Evolutionary conservation across 306 rosid genomes (phyloP).

Genomic region (Prinsepia uniflora): DNA sequence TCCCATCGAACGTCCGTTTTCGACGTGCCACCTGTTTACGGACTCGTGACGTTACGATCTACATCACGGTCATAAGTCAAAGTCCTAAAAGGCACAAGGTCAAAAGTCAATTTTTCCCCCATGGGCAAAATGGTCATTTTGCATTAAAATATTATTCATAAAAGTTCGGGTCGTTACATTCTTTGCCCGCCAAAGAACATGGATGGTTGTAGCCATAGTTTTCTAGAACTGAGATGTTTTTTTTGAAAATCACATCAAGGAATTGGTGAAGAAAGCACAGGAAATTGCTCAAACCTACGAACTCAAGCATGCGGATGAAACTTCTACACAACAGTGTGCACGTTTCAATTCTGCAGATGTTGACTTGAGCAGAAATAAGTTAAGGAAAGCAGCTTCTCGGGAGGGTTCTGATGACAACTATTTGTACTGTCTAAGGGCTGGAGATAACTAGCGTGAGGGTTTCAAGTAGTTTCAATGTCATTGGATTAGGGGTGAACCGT

Average conservation of each 20-base stretch:
- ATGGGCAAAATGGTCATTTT: no score
- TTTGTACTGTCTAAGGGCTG: slow-evolving; percentile 57
- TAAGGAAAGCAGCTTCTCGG: slow-evolving; percentile 65
- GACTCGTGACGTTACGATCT: no score
- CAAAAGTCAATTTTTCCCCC: no score
- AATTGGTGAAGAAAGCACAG: slow-evolving; percentile 53
- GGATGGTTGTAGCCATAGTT: slow-evolving; percentile 39
- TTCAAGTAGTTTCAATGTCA: slow-evolving; percentile 69
- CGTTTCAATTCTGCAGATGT: slow-evolving; percentile 30
- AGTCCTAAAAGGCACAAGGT: no score
- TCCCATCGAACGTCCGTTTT: no score
- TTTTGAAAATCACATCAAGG: slow-evolving; percentile 28
- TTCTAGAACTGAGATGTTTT: slow-evolving; percentile 55
- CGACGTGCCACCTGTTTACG: no score
- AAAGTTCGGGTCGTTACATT: no score
- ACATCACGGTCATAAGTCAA: no score
- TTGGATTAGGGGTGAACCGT: slow-evolving; percentile 83
- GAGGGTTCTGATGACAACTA: slow-evolving; percentile 49
- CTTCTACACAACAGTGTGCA: slow-evolving; percentile 32
- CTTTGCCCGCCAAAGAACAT: slow-evolving; percentile 46
- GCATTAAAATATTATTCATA: no score
- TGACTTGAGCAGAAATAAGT: slow-evolving; percentile 14
- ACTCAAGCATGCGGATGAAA: slow-evolving; percentile 23
- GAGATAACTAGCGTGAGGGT: slow-evolving; percentile 34
- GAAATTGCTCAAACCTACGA: slow-evolving; percentile 33